phyloP scores from a whole-genome alignment of 768 basidiomycete genomes.

The Floccularia luteovirens region DNA sequence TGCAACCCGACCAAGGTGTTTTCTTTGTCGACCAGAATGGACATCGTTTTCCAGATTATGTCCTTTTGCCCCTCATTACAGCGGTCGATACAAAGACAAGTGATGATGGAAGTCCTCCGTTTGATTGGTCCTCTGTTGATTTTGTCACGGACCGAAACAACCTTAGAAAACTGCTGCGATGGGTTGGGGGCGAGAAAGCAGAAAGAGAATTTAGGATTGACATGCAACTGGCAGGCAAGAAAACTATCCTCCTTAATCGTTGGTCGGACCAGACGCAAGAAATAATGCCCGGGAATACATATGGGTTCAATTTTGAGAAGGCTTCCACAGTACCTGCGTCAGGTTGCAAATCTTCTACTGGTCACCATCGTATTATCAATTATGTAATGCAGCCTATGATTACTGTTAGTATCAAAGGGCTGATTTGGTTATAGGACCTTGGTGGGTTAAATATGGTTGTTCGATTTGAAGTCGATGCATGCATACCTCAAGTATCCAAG shows the following conservation, averaged over 20 bases:
- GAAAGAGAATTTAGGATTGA: constrained; percentile 61
- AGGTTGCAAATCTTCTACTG: constrained; percentile 42
- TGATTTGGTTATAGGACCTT: constrained; percentile 34
- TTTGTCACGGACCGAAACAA: constrained; percentile 60
- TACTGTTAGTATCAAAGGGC: neutral
- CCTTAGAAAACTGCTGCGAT: constrained; percentile 55
- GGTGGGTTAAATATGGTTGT: constrained; percentile 51
- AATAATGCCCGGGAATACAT: constrained; percentile 30
- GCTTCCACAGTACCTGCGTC: constrained; percentile 38
- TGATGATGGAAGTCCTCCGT: constrained; percentile 20
- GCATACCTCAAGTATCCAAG: constrained; percentile 17
- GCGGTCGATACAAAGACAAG: constrained; percentile 40
- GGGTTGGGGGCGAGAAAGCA: constrained; percentile 34
- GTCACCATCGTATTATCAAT: constrained; percentile 55
- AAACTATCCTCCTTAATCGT: constrained; percentile 55
- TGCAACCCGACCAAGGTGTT: constrained; percentile 45
- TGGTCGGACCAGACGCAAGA: constrained; percentile 39
- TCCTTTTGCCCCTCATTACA: constrained; percentile 47
- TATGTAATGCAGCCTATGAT: constrained; percentile 32
- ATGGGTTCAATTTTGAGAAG: constrained; percentile 57
- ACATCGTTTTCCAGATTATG: constrained; percentile 26
- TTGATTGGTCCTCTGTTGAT: constrained; percentile 36
- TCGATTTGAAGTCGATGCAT: constrained; percentile 51
- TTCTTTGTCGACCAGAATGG: constrained; percentile 53
- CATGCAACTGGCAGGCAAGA: constrained; percentile 47